These are phyloP conservation scores for Coemansia sp. DNA, from an alignment of 192 early-diverging fungal genomes.

Conservation along the genomic window DNA sequence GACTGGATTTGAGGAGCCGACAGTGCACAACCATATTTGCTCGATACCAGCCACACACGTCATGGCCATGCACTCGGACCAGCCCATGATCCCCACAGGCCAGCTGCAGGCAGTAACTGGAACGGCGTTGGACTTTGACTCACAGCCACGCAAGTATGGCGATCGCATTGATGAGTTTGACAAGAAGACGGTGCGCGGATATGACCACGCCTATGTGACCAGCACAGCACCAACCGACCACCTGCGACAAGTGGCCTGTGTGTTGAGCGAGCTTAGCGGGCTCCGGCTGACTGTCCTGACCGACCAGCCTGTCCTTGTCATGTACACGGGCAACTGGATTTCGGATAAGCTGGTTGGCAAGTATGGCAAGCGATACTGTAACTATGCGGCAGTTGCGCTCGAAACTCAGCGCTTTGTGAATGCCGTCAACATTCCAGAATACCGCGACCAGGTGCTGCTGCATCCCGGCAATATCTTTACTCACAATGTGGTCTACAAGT, in stretches of 20 bases:
- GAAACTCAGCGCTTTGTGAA: conserved; percentile 66
- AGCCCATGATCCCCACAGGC: conserved; percentile 75
- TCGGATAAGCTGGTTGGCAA: conserved; percentile 55
- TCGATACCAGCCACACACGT: conserved; percentile 52
- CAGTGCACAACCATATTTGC: conserved; percentile 61
- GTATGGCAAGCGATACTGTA: conserved; percentile 48
- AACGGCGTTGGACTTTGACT: conserved; percentile 60
- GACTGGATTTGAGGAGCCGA: conserved; percentile 63
- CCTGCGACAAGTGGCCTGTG: conserved; percentile 46
- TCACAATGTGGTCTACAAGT: conserved; percentile 55
- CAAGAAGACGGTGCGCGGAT: conserved; percentile 61
- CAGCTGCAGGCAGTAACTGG: conserved; percentile 46
- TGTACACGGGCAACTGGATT: conserved; percentile 85
- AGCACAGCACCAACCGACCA: conserved; percentile 21
- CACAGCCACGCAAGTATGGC: conserved; percentile 59
- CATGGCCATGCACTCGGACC: conserved; percentile 60
- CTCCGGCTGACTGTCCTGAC: conserved; percentile 67
- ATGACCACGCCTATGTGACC: conserved; percentile 80
- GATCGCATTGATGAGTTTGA: conserved; percentile 59
- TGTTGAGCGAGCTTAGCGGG: conserved; percentile 62
- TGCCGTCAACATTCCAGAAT: conserved; percentile 63
- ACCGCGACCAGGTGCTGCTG: conserved; percentile 60
- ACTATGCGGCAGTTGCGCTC: conserved; percentile 71
- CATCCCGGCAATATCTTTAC: conserved; percentile 55
- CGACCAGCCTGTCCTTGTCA: conserved; percentile 74